Base-by-base conservation (phyloP, 2,329 filamentous ascomycete species). In the Nannizzia gypsea region DNA sequence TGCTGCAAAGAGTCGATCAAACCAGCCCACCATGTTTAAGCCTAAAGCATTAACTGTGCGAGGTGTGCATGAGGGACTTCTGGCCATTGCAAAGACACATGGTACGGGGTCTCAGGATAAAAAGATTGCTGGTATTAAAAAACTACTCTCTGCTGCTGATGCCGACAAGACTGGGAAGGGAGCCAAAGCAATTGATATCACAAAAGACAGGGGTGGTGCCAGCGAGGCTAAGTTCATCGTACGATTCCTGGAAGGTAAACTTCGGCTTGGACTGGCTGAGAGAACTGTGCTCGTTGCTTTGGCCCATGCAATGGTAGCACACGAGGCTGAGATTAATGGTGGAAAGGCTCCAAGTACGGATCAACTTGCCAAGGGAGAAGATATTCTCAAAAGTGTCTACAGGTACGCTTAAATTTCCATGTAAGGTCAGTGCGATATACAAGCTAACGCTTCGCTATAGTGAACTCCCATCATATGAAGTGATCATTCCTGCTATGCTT, bases 1-100 rank as follows among this genome's bases (percentile, higher is more conserved):
- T 1, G 93, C 93, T 48, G 89, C 95, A 56, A 96, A 97, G 78
- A 96, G 90, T 75, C 84, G 92, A 73, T 89, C 88, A 13, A 97
- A 91, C 52, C 93, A 99, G 70, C 89, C 89, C 9, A 97, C 93
- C 22, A 96, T 99, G 90, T 96, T 97, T 79, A 96, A 95, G 73
- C 93, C 91, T 1, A 96, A 95, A 74, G 80, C 91, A 28, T 77
- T 99, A 66, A 96, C 91, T 0, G 81, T 99, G 1, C 83, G 82
- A 60, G 90, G 87, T 28, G 91, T 99, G 1, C 90, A 95, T 68
- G 86, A 93, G 69, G 89, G 89, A 1, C 74, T 99, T 38, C 88
- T 97, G 79, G 83, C 81, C 36, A 95, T 99, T 70, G 93, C 93
- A 5, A 95, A 88, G 17, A 82, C 89, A 13, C 82, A 89, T 65